Base-by-base conservation (phyloP, 169 alveolate genomes). In the Plasmodium berghei region DNA sequence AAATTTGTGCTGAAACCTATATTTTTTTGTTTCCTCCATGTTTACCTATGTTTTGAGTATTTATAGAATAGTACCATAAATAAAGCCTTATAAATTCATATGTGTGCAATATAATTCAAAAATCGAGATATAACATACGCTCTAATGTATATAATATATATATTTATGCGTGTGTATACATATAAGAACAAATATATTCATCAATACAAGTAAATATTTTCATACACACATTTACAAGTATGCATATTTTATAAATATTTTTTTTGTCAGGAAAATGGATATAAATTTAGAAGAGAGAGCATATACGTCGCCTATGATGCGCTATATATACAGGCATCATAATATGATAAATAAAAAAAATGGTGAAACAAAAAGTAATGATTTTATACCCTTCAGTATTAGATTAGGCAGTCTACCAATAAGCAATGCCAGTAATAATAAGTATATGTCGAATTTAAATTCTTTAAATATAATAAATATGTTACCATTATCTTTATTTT, bases 301-400 rank as follows among this genome's bases (percentile, higher is more conserved):
- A 34, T 80, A 80, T 61, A 80, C 90, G 0, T 80, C 90, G 55
- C 90, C 90, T n/a, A 62, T 80, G 58, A 20, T 80, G 26, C 83
- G 83, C 28, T 80, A 80, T 28, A 80, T 80, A 80, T 80, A 80
- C 61, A 59, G 55, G 20, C 20, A 80, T 14, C 56, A 34, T 24
- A 34, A 80, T 1, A 59, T 58, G 18, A 22, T 46, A 48, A 67
- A 42, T 58, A 80, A 56, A 55, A 67, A 59, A n/a, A 16, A n/a
- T 40, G 48, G 28, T 16, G 83, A 67, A 48, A 42, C 6, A 14
- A 80, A 66, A n/a, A 67, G 40, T 8, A 55, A 22, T 24, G 72
- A 72, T 5, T 80, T 67, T 26, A 66, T 72, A 18, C 90, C 90
- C 8, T 80, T 66, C 55, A 80, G 85, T 48, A 80, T 80, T 45